These are phyloP conservation scores for Theobroma cacao DNA, from an alignment of 345 rosid genomes.

Conservation along the genomic window DNA sequence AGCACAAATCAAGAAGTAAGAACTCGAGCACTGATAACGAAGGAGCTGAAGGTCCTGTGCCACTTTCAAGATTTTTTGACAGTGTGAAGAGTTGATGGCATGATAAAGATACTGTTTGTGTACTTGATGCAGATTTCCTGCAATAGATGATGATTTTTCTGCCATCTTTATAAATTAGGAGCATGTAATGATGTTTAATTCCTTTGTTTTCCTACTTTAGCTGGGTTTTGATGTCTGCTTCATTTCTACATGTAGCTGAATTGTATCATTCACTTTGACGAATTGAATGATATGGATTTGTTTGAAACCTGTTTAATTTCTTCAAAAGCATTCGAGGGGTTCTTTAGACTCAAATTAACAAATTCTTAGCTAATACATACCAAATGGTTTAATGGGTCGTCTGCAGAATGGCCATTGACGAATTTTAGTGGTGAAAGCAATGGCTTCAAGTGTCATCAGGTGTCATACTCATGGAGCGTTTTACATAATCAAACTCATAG, in stretches of 20 bases:
- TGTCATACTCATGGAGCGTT: too few relatives aligned
- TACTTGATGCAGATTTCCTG: slow-evolving; percentile 9
- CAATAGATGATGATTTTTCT: slow-evolving; percentile 8
- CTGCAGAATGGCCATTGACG: neutral
- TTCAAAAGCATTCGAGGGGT: neutral
- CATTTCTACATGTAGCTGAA: neutral
- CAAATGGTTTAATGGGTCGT: neutral
- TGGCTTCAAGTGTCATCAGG: too few relatives aligned
- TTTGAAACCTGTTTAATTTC: neutral
- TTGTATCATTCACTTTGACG: neutral
- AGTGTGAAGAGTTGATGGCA: slow-evolving; percentile 51
- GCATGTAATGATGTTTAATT: slow-evolving; percentile 20
- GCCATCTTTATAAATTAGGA: neutral
- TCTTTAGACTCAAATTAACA: neutral
- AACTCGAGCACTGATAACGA: slow-evolving; percentile 43
- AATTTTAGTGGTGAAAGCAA: neutral
- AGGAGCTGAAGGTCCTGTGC: slow-evolving; percentile 71
- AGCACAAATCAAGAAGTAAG: slow-evolving; percentile 62
- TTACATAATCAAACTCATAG: neutral
- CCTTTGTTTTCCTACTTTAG: neutral
- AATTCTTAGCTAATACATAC: neutral
- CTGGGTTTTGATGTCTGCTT: neutral
- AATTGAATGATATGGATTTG: neutral
- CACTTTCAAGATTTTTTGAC: slow-evolving; percentile 88
- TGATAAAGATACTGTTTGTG: slow-evolving; percentile 14